Percentiles rank a stretch among this genome's conserved stretches.
These are phyloP conservation scores for Saturnispora ahearnii DNA, from an alignment of 805 yeast species.

Conservation along the genomic window DNA sequence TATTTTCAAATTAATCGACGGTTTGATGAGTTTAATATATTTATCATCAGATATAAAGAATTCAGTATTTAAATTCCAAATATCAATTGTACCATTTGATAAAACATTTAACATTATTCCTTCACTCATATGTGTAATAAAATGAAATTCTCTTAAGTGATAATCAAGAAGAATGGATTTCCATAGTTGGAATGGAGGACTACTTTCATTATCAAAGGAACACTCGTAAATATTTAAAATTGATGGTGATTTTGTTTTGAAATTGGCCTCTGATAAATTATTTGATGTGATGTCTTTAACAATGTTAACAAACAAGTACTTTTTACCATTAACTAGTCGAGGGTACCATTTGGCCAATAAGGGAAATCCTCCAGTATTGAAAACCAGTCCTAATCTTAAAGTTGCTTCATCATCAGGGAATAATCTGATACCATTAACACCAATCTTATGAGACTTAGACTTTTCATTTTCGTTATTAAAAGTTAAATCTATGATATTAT, in stretches of 20 bases:
- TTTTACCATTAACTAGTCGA: constrained; percentile 11
- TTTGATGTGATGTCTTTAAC: constrained; percentile 8
- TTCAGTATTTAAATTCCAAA: constrained; percentile 18
- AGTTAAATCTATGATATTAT: constrained; percentile 12
- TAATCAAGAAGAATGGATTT: constrained; percentile 19
- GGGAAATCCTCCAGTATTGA: constrained; percentile 28
- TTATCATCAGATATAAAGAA: constrained; percentile 8
- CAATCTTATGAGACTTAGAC: background rate
- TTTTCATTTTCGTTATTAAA: constrained; percentile 11
- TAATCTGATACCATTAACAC: constrained; percentile 4
- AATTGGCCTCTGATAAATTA: constrained; percentile 10
- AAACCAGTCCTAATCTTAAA: constrained; percentile 19
- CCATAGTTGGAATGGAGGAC: constrained; percentile 3
- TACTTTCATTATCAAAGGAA: constrained; percentile 7
- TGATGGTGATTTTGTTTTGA: constrained; percentile 12
- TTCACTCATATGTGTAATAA: constrained; percentile 14
- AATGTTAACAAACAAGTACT: constrained; percentile 24
- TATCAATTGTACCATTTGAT: constrained; percentile 21
- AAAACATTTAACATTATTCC: constrained; percentile 20
- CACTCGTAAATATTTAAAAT: constrained; percentile 19
- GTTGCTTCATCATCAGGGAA: constrained; percentile 16
- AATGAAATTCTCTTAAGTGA: constrained; percentile 22
- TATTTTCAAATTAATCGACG: constrained; percentile 13
- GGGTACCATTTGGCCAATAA: constrained; percentile 21
- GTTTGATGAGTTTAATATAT: constrained; percentile 5